phyloP scores from a whole-genome alignment of 108 stramenopile species.

The Skeletonema costatum region DNA sequence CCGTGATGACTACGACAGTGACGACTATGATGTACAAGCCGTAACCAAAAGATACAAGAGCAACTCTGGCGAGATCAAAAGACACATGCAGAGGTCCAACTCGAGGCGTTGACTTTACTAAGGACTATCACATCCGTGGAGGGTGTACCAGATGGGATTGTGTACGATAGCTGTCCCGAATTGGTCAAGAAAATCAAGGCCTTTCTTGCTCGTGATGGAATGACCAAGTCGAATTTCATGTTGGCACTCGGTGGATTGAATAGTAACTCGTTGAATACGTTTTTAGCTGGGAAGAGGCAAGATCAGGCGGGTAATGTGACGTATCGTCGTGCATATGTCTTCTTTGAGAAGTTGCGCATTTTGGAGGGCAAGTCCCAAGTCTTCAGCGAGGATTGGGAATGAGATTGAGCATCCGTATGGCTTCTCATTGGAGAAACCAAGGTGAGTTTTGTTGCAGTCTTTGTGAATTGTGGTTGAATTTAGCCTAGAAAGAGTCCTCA shows the following conservation, averaged over 20 bases:
- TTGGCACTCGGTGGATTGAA: slow-evolving; percentile 28
- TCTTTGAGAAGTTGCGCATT: slow-evolving; percentile 53
- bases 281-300: slow-evolving; percentile 41
- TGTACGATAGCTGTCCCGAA: slow-evolving; percentile 49
- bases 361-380: slow-evolving; percentile 37
- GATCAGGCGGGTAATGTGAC: slow-evolving; percentile 46
- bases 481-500: background rate
- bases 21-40: background rate
- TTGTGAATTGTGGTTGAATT: background rate
- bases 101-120: slow-evolving; percentile 5
- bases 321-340: slow-evolving; percentile 30
- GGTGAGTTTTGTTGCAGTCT: background rate
- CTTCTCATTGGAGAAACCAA: slow-evolving; percentile 12
- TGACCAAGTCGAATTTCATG: slow-evolving; percentile 28
- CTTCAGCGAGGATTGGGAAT: slow-evolving; percentile 25
- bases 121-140: slow-evolving; percentile 13
- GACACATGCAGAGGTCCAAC: background rate
- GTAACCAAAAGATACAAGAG: slow-evolving; percentile 1
- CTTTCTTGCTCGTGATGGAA: slow-evolving; percentile 27
- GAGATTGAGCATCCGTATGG: slow-evolving; percentile 28
- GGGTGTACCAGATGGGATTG: slow-evolving; percentile 11
- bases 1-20: background rate
- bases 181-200: slow-evolving; percentile 39
- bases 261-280: slow-evolving; percentile 31
- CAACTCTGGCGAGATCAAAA: background rate